Base-by-base conservation (phyloP, 768 basidiomycete genomes). In the Phanerochaete sordida region DNA sequence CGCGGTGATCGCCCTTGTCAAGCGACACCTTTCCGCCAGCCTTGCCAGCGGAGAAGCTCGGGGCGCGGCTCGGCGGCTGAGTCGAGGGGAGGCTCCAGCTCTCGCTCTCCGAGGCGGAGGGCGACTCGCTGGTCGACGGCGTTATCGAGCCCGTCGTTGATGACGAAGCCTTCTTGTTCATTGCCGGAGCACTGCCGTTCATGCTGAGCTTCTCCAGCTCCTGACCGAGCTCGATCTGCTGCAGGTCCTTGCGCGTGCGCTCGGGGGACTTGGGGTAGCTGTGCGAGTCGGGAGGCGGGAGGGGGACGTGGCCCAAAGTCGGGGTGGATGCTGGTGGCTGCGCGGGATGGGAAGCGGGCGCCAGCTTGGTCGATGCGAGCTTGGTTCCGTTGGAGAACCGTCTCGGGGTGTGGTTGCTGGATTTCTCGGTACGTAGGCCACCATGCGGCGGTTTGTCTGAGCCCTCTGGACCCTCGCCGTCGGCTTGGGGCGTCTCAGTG, bases 41-140 rank as follows among this genome's bases (percentile, higher is more conserved):
- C 53, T 72, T 78, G 47, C 71, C 71, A 2, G 76, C 70, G 21
- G 76, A 69, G 11, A 77, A 70, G 47, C 81, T 79, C 19, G 76
- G 75, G 3, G 78, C 77, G 43, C 81, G 78, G 54, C 84, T 88
- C 3, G 85, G 80, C 0, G 86, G 80, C 43, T 82, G 76, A 15
- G 83, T 87, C 1, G 87, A 84, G 1, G 87, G 86, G 19, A 79
- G 76, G 63, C 85, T 87, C 68, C 76, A 82, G 73, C 75, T 82
- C 61, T 83, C 85, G 66, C 81, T 82, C 31, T 87, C 86, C 24
- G 81, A 82, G 0, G 74, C 73, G 3, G 82, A 83, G 1, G 85
- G 84, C 1, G 80, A 79, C 64, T 78, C 76, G 69, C 69, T 73
- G 57, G 65, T 57, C 49, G 74, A 67, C 45, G 76, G 72, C 16